Percentiles rank a stretch among this genome's conserved stretches.
These are phyloP conservation scores for Oryza punctata DNA, from an alignment of 176 grass and related monocot species.

Conservation along the genomic window DNA sequence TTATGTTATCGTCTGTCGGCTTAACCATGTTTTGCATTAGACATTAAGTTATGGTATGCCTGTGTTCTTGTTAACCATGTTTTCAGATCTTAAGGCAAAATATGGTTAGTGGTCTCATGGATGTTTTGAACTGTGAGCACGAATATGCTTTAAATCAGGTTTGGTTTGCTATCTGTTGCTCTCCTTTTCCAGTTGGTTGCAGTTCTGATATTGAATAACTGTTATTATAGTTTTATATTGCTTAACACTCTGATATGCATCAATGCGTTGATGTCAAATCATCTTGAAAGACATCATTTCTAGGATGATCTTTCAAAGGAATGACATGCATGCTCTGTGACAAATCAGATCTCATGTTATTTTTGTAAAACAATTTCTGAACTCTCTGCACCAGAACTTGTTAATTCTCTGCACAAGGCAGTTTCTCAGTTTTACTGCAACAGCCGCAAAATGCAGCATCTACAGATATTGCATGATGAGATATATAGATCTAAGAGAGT, in stretches of 20 bases:
- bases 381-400: not conserved
- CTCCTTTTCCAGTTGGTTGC: not conserved
- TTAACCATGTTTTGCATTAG: not conserved
- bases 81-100: not conserved
- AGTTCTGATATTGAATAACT: not conserved
- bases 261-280: not conserved
- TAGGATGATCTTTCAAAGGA: not conserved
- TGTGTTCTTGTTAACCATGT: too few species aligned
- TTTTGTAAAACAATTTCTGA: not conserved
- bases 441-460: not conserved
- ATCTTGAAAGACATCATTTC: not conserved
- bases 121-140: not conserved
- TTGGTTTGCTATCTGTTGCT: not conserved
- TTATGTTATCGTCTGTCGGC: not conserved
- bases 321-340: not conserved
- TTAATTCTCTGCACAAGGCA: not conserved
- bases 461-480: not conserved
- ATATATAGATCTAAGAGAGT: not conserved
- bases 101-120: not conserved
- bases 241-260: not conserved
- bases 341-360: not conserved
- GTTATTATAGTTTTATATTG: not conserved
- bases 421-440: not conserved
- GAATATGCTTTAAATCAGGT: not conserved
- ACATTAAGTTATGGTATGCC: not conserved